A percentile compares a stretch with the other conserved stretches of the same genome.
These are phyloP conservation scores for Mrakia frigida DNA, from an alignment of 768 basidiomycete species.

Conservation along the genomic window DNA sequence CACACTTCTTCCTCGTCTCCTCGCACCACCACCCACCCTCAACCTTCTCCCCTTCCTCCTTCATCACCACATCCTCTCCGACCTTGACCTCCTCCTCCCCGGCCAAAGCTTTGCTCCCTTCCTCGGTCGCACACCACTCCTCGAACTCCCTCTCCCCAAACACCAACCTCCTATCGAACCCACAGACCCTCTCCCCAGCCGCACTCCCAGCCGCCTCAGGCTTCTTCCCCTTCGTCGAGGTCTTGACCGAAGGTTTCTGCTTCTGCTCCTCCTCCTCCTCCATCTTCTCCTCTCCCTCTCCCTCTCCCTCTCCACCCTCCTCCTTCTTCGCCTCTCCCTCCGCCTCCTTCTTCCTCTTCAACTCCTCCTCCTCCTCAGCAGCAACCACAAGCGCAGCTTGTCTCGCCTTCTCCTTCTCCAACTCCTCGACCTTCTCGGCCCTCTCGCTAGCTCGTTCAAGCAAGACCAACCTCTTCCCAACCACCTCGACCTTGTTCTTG, in stretches of 20 bases:
- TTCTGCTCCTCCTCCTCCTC: slow-evolving; percentile 30
- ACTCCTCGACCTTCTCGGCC: slow-evolving; percentile 13
- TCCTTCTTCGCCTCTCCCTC: slow-evolving; percentile 49
- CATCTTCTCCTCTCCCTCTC: slow-evolving; percentile 42
- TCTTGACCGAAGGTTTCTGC: slow-evolving; percentile 19
- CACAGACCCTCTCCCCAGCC: slow-evolving; percentile 58
- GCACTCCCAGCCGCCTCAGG: slow-evolving; percentile 61
- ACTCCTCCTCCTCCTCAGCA: background rate
- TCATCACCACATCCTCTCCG: slow-evolving; percentile 37
- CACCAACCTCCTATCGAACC: slow-evolving; percentile 81
- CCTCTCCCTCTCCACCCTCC: slow-evolving; percentile 36
- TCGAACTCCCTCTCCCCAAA: slow-evolving; percentile 59
- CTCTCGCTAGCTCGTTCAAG: slow-evolving; percentile 13
- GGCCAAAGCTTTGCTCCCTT: slow-evolving; percentile 57
- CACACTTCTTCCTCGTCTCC: slow-evolving; percentile 62
- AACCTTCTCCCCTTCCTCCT: slow-evolving; percentile 42
- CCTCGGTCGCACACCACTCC: slow-evolving; percentile 51
- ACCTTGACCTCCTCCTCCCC: slow-evolving; percentile 55
- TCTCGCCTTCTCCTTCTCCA: background rate
- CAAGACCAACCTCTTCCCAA: slow-evolving; percentile 20
- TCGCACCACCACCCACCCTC: slow-evolving; percentile 70
- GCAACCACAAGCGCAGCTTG: background rate
- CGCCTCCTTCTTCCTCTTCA: background rate
- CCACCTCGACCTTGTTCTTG: background rate
- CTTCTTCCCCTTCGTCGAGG: slow-evolving; percentile 55